Percentiles rank a stretch among this genome's conserved stretches.
Evolutionary conservation across 1,139 yeast species (phyloP).

Genomic region (Taphrina confusa): DNA sequence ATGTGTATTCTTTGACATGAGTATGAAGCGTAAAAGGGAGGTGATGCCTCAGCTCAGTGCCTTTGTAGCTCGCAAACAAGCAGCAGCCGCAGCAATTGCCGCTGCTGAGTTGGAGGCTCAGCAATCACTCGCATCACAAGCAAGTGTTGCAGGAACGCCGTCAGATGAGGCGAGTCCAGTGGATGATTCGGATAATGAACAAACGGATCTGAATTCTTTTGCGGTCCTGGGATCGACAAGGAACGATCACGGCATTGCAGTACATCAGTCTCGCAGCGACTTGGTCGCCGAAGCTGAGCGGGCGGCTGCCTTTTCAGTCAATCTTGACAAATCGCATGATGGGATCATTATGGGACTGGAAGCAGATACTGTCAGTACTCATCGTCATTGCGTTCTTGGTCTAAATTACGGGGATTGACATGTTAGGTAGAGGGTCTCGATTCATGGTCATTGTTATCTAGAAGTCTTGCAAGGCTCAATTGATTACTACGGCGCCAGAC

Average conservation of each 20-base stretch:
- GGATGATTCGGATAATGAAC: background rate
- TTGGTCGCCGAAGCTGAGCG: background rate
- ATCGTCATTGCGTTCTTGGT: background rate
- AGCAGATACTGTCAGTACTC: background rate
- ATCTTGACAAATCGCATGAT: background rate
- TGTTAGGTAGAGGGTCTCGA: constrained; percentile 50
- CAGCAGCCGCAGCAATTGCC: too few species aligned
- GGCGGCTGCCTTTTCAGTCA: background rate
- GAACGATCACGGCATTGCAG: background rate
- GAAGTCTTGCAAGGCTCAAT: constrained; percentile 62
- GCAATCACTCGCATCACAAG: background rate
- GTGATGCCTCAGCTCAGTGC: constrained; percentile 26
- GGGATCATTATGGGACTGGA: constrained; percentile 1
- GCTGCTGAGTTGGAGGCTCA: background rate
- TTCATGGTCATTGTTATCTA: constrained; percentile 62
- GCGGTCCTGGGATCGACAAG: background rate
- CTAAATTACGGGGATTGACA: background rate
- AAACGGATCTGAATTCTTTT: background rate
- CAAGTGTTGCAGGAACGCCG: background rate
- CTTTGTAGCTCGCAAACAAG: constrained; percentile 25
- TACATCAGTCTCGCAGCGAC: background rate
- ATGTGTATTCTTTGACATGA: too few species aligned
- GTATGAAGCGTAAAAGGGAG: constrained; percentile 26
- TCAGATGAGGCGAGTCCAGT: constrained; percentile 2
- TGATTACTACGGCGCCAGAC: constrained; percentile 56